These are phyloP conservation scores for Schizosaccharomyces lindneri DNA, from an alignment of 805 yeast genomes.

Conservation along the genomic window DNA sequence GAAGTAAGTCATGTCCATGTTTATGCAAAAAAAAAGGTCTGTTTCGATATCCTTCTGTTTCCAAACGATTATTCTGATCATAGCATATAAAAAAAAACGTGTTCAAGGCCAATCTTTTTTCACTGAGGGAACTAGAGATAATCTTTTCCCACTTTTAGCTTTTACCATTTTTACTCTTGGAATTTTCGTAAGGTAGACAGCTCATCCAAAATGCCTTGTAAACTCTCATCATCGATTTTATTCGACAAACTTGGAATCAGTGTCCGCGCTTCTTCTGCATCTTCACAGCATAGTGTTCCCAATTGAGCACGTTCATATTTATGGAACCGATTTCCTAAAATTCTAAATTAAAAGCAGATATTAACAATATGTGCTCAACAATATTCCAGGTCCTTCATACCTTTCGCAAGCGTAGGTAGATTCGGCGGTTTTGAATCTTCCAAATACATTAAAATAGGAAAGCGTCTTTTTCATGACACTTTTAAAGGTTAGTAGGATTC, in stretches of 20 bases:
- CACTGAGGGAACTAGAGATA: no score
- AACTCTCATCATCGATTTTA: slow-evolving; percentile 47
- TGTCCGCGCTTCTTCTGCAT: slow-evolving; percentile 66
- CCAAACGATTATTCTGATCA: no score
- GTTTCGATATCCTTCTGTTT: no score
- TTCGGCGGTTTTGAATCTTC: slow-evolving; percentile 57
- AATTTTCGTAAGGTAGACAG: not conserved
- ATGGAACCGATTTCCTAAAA: slow-evolving; percentile 40
- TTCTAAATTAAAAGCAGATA: slow-evolving; percentile 4
- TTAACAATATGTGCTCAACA: not conserved
- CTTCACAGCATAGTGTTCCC: slow-evolving; percentile 31
- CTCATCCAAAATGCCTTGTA: slow-evolving; percentile 18
- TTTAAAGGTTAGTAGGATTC: not conserved
- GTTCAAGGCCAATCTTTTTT: no score
- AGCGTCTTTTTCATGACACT: slow-evolving; percentile 55
- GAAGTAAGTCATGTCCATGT: no score
- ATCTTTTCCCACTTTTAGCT: no score
- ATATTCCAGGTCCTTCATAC: not conserved
- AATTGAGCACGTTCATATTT: slow-evolving; percentile 66
- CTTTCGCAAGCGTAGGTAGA: slow-evolving; percentile 63
- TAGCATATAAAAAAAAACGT: no score
- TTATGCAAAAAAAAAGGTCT: no score
- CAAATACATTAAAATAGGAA: slow-evolving; percentile 45
- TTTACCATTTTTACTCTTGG: not conserved
- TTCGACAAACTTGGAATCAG: slow-evolving; percentile 50